Percentiles rank a stretch among this genome's conserved stretches.
Evolutionary conservation across 2,329 filamentous ascomycete species (phyloP).

Genomic region (Cryphonectria parasitica): DNA sequence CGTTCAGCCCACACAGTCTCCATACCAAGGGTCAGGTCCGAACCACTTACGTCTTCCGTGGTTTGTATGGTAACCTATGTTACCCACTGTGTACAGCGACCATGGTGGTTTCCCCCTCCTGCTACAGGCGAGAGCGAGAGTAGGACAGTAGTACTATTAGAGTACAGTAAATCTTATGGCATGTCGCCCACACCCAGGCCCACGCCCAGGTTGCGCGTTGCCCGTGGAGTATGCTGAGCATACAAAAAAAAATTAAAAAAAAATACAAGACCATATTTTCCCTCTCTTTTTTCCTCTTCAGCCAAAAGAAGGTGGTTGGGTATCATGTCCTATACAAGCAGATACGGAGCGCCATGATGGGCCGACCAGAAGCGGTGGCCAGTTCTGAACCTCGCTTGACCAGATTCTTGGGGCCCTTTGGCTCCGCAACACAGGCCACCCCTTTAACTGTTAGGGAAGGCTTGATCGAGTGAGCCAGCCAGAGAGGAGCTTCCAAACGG

Average conservation of each 20-base stretch:
- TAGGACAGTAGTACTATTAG: not conserved
- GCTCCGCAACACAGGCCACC: constrained; percentile 5
- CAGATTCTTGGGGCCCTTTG: not conserved
- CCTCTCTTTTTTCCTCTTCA: no score
- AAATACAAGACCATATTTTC: no score
- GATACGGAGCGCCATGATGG: not conserved
- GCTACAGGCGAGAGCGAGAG: not conserved
- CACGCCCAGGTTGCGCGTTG: not conserved
- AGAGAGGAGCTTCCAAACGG: constrained; percentile 10
- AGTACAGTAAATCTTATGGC: not conserved
- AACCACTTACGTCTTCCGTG: not conserved
- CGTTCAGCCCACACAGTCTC: not conserved
- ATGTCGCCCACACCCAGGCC: not conserved
- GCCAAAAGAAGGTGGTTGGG: constrained; percentile 9
- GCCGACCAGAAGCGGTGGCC: not conserved
- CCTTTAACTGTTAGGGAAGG: not conserved
- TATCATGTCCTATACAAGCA: not conserved
- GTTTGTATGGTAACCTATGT: not conserved
- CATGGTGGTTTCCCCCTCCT: not conserved
- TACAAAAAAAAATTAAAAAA: no score
- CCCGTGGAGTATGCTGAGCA: not conserved
- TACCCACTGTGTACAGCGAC: not conserved
- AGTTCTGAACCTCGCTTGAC: constrained; percentile 2
- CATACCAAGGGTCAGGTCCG: not conserved
- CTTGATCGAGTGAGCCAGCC: not conserved